Evolutionary conservation across 768 basidiomycete genomes (phyloP), one percentile per base, ranked within the genome.

Genomic region (Lenzites betulinus): DNA sequence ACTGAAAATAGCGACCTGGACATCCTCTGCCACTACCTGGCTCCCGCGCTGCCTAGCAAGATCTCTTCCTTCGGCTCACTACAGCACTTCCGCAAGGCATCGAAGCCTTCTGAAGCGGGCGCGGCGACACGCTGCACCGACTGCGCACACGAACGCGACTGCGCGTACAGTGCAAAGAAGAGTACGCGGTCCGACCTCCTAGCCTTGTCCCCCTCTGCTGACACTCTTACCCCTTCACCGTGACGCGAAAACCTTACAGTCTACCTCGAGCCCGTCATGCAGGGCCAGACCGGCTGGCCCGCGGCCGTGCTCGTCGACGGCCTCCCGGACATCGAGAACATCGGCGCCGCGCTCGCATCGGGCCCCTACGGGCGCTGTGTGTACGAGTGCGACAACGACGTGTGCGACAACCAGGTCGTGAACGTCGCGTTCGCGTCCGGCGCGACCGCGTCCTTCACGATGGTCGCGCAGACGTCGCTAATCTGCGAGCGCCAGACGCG

Each of bases 41-140:
- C 82, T 3, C 88, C 90, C 2, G 80, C 82, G 1, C 78, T 73
- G 0, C 90, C 92, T 0, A 72, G 79, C 4, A 84, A 84, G 46
- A 84, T 94, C 18, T 92, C 93, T 0, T 92, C 92, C 0, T 95
- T 95, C 70, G 93, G 93, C 18, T 92, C 91, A 12, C 77, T 95
- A 38, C 81, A 84, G 44, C 93, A 95, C 68, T 95, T 95, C 74
- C 86, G 83, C 64, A 87, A 86, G 66, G 81, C 80, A 11, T 77
- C 73, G 11, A 95, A 95, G 71, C 93, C 93, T 1, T 63, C 72
- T 1, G 79, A 75, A 25, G 91, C 93, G 6, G 89, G 89, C 3
- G 70, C 75, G 38, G 88, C 87, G 0, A 83, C 77, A 16, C 81
- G 86, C n/a, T 95, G 93, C 69, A 69, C 92, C 28, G 89, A 92